These are phyloP conservation scores for Torulaspora maleeae DNA, from an alignment of 805 yeast species.

Conservation along the genomic window DNA sequence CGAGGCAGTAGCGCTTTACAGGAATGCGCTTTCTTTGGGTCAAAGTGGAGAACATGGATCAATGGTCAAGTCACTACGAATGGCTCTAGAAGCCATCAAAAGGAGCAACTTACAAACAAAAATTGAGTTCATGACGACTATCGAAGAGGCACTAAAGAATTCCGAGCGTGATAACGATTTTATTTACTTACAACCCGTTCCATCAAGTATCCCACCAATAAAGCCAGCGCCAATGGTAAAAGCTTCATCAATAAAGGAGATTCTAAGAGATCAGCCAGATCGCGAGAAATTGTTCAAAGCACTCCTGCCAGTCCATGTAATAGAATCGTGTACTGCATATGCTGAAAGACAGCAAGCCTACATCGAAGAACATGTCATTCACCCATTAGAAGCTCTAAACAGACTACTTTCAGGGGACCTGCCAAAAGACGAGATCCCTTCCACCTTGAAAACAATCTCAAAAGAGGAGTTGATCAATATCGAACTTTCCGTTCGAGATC, in stretches of 20 bases:
- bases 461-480: conserved; percentile 53
- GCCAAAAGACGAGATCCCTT: conserved; percentile 51
- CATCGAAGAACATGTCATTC: conserved; percentile 41
- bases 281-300: conserved; percentile 46
- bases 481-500: conserved; percentile 51
- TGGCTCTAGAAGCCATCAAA: conserved; percentile 38
- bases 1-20: conserved; percentile 61
- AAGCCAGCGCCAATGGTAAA: conserved; percentile 55
- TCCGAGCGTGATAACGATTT: conserved; percentile 79
- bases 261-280: conserved; percentile 32
- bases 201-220: conserved; percentile 42
- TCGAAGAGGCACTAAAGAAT: conserved; percentile 43
- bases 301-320: conserved; percentile 60
- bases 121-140: conserved; percentile 42
- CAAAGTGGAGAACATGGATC: conserved; percentile 53
- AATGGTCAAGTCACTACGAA: conserved; percentile 50
- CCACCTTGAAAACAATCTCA: conserved; percentile 56
- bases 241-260: conserved; percentile 38
- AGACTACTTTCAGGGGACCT: conserved; percentile 43
- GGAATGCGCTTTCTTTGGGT: conserved; percentile 46
- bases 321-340: conserved; percentile 63
- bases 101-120: conserved; percentile 32
- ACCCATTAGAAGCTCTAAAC: conserved; percentile 48
- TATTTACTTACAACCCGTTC: conserved; percentile 66
- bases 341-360: conserved; percentile 58